These are phyloP conservation scores for Aspergillus sclerotiicarbonarius DNA, from an alignment of 495 filamentous ascomycete genomes.

Conservation along the genomic window DNA sequence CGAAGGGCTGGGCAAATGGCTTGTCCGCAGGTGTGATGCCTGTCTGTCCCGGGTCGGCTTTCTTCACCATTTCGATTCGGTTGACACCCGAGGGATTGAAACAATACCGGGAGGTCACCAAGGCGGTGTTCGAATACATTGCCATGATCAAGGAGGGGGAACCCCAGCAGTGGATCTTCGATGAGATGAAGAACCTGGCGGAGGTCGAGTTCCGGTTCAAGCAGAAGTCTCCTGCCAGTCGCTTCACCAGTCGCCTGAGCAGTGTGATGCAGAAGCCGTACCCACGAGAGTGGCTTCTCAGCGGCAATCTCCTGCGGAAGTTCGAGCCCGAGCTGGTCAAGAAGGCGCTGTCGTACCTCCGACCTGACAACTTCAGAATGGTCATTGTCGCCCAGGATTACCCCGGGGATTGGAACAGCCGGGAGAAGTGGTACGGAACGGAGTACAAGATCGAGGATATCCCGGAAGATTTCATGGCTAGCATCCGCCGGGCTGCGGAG, in stretches of 20 bases:
- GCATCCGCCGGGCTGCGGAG: conserved; percentile 62
- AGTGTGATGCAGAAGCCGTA: conserved; percentile 86
- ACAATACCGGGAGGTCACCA: conserved; percentile 82
- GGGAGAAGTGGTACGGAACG: conserved; percentile 98
- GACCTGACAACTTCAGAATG: conserved; percentile 87
- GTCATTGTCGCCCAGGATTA: conserved; percentile 77
- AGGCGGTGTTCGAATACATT: conserved; percentile 92
- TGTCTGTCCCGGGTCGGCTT: conserved; percentile 77
- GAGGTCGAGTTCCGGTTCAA: conserved; percentile 94
- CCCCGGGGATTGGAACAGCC: conserved; percentile 80
- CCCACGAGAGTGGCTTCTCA: conserved; percentile 83
- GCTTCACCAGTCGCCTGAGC: conserved; percentile 80
- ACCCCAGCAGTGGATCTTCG: conserved; percentile 88
- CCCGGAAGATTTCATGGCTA: conserved; percentile 66
- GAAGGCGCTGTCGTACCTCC: conserved; percentile 69
- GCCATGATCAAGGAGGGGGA: conserved; percentile 77
- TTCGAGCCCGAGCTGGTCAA: conserved; percentile 77
- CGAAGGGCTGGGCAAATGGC: conserved; percentile 91
- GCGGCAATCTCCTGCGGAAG: conserved; percentile 68
- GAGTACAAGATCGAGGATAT: conserved; percentile 87
- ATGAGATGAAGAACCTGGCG: conserved; percentile 83
- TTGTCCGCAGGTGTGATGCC: conserved; percentile 74
- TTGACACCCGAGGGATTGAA: conserved; percentile 84
- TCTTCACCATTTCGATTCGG: conserved; percentile 77
- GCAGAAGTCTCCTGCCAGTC: conserved; percentile 85